Percentiles rank a stretch among this genome's conserved stretches.
These are phyloP conservation scores for Blepharisma undulans DNA, from an alignment of 169 alveolate genomes.

Conservation along the genomic window DNA sequence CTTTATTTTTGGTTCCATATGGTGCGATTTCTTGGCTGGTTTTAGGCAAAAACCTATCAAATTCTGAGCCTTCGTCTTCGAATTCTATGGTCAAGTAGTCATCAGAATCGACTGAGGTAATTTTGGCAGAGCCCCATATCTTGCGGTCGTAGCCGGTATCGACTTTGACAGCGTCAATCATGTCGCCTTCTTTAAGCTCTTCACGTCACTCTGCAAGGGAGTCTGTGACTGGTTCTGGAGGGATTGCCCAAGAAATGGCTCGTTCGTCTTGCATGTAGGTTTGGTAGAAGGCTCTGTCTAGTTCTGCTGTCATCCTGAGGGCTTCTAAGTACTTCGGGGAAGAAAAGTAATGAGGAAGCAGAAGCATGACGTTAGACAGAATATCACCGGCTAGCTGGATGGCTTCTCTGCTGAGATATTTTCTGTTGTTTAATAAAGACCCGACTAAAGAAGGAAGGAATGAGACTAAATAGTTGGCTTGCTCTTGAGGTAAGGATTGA, in stretches of 20 bases:
- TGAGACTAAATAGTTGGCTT: neutral
- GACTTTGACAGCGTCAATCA: constrained; percentile 61
- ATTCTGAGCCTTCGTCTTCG: constrained; percentile 11
- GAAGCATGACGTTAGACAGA: neutral
- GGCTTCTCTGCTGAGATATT: neutral
- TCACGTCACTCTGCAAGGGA: neutral
- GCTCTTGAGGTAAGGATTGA: neutral
- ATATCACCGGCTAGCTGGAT: constrained; percentile 2
- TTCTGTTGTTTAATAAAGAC: neutral
- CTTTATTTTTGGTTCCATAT: neutral
- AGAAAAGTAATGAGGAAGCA: neutral
- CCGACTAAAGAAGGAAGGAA: neutral
- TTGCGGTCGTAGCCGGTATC: constrained; percentile 47
- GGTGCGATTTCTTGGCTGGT: constrained; percentile 21
- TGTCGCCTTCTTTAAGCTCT: constrained; percentile 27
- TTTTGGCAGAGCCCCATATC: constrained; percentile 55
- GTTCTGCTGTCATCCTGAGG: constrained; percentile 2
- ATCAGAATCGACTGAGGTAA: constrained; percentile 6
- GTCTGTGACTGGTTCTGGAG: neutral
- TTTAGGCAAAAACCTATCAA: neutral
- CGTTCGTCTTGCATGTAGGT: neutral
- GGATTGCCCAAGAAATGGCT: constrained; percentile 15
- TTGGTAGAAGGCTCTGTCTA: neutral
- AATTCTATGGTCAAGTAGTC: constrained; percentile 18
- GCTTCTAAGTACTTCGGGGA: constrained; percentile 30